Evolutionary conservation across 2,329 filamentous ascomycete genomes (phyloP), one percentile per base, ranked within the genome.

Genomic region (Diaporthe sp.): DNA sequence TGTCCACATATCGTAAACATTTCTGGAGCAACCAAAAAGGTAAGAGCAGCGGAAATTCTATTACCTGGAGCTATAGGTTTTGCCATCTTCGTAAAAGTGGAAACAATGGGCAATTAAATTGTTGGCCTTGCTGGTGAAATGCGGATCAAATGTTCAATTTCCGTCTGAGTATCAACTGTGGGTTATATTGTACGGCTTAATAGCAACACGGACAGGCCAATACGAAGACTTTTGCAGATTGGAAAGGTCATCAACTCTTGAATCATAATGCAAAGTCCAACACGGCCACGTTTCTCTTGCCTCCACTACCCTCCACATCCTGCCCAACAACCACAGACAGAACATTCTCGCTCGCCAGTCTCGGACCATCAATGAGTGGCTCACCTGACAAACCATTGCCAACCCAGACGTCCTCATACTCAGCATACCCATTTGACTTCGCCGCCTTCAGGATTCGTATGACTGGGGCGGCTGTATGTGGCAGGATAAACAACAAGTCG

Each of bases 401-500:
- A n/a, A 60, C 79, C 85, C 85, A 86, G 4, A 85, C 80, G 31
- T 82, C 77, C 55, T 82, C 81, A 75, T 85, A 86, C 9, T 78
- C 79, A 8, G 80, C 65, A 55, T 84, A 87, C 0, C 65, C 76
- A 12, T 76, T 79, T 3, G 63, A 75, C 49, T 79, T 82, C 0
- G 81, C 77, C 12, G 84, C 81, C 60, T 77, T 81, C n/a, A 85
- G 71, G 22, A 86, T 82, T 20, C 74, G 80, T 58, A 87, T 76
- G 7, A 77, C 77, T 0, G 80, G 77, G 4, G 78, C 76, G 6
- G 76, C 75, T n/a, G 82, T 79, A 25, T 84, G 81, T 0, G 85
- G 85, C 7, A 87, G 80, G 25, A 87, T 78, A 20, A 85, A 78
- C 57, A 84, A 84, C 7, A 87, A 73, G 72, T 85, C 82, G 42